Percentiles rank a stretch among this genome's conserved stretches.
Evolutionary conservation across 768 basidiomycete genomes (phyloP).

Genomic region (Galerina sulciceps): DNA sequence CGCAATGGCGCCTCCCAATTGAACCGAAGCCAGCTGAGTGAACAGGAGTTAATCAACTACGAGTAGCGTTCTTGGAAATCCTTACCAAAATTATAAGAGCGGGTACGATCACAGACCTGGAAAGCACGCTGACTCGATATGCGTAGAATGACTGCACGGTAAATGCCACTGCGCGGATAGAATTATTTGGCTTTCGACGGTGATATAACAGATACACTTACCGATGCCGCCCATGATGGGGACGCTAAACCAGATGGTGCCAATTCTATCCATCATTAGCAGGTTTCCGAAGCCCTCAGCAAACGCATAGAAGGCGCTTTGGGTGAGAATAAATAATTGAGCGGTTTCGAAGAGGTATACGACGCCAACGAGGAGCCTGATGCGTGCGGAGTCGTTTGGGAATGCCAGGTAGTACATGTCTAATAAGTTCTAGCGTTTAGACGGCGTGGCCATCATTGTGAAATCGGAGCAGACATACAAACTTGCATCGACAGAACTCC

Average conservation of each 20-base stretch:
- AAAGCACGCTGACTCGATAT: constrained; percentile 10
- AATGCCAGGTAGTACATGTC: constrained; percentile 17
- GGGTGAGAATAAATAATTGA: constrained; percentile 7
- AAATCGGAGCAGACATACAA: neutral
- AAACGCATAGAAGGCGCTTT: constrained; percentile 11
- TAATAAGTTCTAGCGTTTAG: neutral
- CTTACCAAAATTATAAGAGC: constrained; percentile 10
- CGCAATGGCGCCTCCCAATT: constrained; percentile 11
- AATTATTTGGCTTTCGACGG: neutral
- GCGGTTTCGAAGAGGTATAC: constrained; percentile 11
- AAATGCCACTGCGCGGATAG: constrained; percentile 4
- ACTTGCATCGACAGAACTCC: constrained; percentile 16
- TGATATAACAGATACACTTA: neutral
- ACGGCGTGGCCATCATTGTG: neutral
- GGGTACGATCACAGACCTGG: constrained; percentile 4
- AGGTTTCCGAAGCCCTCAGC: constrained; percentile 12
- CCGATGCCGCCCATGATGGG: constrained; percentile 14
- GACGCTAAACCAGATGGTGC: constrained; percentile 12
- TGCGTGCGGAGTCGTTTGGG: constrained; percentile 9
- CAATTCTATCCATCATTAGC: constrained; percentile 8
- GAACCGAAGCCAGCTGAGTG: constrained; percentile 6
- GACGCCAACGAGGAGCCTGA: neutral
- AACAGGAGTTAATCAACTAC: no score
- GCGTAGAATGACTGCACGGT: constrained; percentile 10
- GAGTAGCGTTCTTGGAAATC: neutral